Percentiles rank a stretch among this genome's conserved stretches.
These are phyloP conservation scores for Breynia disticha DNA, from an alignment of 441 rosid species.

Conservation along the genomic window DNA sequence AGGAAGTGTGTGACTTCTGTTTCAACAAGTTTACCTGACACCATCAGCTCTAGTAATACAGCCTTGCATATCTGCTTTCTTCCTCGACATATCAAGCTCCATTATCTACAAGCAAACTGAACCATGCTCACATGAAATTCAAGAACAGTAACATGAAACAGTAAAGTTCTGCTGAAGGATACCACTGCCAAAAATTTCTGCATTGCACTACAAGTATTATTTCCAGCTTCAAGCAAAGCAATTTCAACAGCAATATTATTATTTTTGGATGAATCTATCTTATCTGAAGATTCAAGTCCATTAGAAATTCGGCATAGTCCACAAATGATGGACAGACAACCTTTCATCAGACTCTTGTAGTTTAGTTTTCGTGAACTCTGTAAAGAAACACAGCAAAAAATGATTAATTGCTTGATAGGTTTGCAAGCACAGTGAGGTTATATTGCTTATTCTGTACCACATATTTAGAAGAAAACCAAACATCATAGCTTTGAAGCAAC, in stretches of 20 bases:
- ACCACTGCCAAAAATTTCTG: constrained; percentile 59
- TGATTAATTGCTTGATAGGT: not conserved
- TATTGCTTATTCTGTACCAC: too few species aligned
- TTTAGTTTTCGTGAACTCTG: constrained; percentile 70
- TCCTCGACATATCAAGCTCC: constrained; percentile 67
- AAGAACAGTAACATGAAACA: not conserved
- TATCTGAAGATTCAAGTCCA: constrained; percentile 14
- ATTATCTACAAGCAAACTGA: constrained; percentile 42
- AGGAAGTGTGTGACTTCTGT: not conserved
- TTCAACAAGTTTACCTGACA: constrained; percentile 40
- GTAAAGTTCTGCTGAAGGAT: constrained; percentile 11
- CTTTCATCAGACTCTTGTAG: constrained; percentile 54
- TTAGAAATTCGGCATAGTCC: constrained; percentile 26
- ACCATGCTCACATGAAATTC: not conserved
- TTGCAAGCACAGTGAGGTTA: not conserved
- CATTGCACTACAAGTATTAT: constrained; percentile 34
- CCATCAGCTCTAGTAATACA: constrained; percentile 62
- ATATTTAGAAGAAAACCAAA: too few species aligned
- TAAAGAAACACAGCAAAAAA: constrained; percentile 14
- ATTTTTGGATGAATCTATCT: constrained; percentile 20
- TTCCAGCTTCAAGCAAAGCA: constrained; percentile 43
- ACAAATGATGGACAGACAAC: constrained; percentile 51
- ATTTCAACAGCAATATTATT: constrained; percentile 19
- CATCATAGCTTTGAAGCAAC: not conserved
- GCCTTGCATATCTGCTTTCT: constrained; percentile 52